These are phyloP conservation scores for Beauveria sp. DNA, from an alignment of 2,329 filamentous ascomycete genomes.

Conservation along the genomic window DNA sequence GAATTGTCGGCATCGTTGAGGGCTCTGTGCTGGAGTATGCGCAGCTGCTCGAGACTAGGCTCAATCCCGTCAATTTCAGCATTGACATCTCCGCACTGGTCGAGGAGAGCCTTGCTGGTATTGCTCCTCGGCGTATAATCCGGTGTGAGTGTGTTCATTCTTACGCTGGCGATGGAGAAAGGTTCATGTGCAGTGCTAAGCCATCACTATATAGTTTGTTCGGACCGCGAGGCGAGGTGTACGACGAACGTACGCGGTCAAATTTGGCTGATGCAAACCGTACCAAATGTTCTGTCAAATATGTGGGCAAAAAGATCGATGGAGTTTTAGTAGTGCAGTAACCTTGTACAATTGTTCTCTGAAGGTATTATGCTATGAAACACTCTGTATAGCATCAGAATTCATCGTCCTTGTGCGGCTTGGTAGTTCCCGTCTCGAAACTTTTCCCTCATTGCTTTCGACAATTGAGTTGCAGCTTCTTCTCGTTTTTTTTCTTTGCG, in stretches of 20 bases:
- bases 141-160: conserved; percentile 60
- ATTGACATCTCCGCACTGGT: conserved; percentile 78
- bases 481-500: neutral
- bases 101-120: conserved; percentile 71
- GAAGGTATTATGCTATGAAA: too few relatives aligned
- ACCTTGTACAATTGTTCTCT: too few relatives aligned
- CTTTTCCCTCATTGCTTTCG: neutral
- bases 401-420: too few relatives aligned
- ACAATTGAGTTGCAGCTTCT: neutral
- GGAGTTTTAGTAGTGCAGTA: too few relatives aligned
- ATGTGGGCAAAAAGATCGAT: too few relatives aligned
- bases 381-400: too few relatives aligned
- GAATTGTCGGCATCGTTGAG: conserved; percentile 70
- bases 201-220: too few relatives aligned
- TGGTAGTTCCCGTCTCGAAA: neutral
- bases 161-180: conserved; percentile 40
- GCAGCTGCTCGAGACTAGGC: conserved; percentile 62
- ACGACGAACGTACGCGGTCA: too few relatives aligned
- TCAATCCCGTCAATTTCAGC: conserved; percentile 69
- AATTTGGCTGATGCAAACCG: too few relatives aligned
- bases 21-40: conserved; percentile 60
- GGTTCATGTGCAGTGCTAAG: too few relatives aligned
- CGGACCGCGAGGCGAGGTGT: too few relatives aligned
- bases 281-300: too few relatives aligned
- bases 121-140: conserved; percentile 38